A percentile compares a stretch with the other conserved stretches of the same genome.
phyloP scores from a whole-genome alignment of 345 rosid genomes.

The Trapa bicornis region DNA sequence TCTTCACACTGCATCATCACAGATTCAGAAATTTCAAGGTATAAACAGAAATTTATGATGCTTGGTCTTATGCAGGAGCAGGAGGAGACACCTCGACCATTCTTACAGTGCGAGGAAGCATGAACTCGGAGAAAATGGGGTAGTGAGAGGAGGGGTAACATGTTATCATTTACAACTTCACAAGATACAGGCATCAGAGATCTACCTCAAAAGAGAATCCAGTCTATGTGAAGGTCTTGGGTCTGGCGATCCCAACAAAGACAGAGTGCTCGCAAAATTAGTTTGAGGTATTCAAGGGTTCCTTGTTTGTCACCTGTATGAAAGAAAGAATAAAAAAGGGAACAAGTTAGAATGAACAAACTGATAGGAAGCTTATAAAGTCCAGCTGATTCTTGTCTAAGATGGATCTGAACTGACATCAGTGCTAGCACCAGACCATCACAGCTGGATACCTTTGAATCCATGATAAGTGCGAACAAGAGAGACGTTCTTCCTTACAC shows the following conservation, averaged over 20 bases:
- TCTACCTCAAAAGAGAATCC: conserved; percentile 91
- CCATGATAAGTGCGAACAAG: conserved; percentile 78
- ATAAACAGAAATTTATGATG: background rate
- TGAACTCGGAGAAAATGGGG: conserved; percentile 82
- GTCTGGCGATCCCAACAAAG: conserved; percentile 99
- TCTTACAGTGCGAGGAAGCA: conserved; percentile 88
- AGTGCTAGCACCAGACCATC: background rate
- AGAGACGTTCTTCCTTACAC: conserved; percentile 63
- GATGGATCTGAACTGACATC: no score
- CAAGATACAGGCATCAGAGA: conserved; percentile 66
- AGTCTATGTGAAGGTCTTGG: conserved; percentile 83
- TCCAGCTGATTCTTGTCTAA: background rate
- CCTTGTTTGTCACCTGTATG: conserved; percentile 85
- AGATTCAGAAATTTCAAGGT: background rate
- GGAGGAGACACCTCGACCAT: conserved; percentile 43
- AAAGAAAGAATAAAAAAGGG: background rate
- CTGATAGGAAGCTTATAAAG: background rate
- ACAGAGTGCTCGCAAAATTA: conserved; percentile 75
- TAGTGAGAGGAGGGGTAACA: conserved; percentile 84
- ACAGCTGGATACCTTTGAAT: conserved; percentile 46
- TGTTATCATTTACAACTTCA: conserved; percentile 76
- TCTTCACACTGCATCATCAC: background rate
- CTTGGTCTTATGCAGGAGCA: background rate
- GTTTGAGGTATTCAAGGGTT: conserved; percentile 65
- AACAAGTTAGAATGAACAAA: background rate